Evolutionary conservation across 1,284 basidiomycete genomes (phyloP), one percentile per base, ranked within the genome.

Genomic region (Violaceomyces palustris): DNA sequence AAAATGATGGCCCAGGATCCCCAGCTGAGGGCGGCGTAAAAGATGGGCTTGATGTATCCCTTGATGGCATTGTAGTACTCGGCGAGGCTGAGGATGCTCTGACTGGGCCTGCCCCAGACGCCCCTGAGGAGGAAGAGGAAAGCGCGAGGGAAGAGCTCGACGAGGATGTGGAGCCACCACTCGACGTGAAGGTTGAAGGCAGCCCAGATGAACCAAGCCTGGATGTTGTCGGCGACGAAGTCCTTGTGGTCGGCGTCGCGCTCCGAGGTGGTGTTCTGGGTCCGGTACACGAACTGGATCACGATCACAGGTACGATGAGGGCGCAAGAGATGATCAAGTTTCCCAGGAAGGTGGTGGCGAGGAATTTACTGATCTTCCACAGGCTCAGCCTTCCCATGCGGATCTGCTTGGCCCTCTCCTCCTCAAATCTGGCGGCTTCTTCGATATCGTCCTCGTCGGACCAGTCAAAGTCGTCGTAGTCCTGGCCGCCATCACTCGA

Each of bases 171-270:
- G 26, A 69, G 45, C 62, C 64, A 65, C 68, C 68, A 71, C 35
- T 60, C 50, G 30, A 71, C 42, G 33, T 66, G 60, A 3, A 71
- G 44, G 30, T 68, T 68, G 60, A 71, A 61, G 8, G 67, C 64
- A n/a, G 64, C 67, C 68, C 68, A 71, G 47, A 69, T 61, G 48
- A 67, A 65, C 60, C 64, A 67, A 18, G 68, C 62, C 39, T 69
- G 57, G 26, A 71, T 52, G 32, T 69, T 69, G 53, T 68, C 63
- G 8, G 68, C 64, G 6, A 69, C 46, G 24, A 42, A 69, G 30
- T 53, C 57, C 14, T 50, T 45, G 28, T 60, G 64, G 10, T 31
- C 39, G 12, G 56, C 45, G 33, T 54, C 50, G 3, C 54, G 34
- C 9, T 17, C 19, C 12, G 12, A 19, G 21, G 35, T 34, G 27